Evolutionary conservation across 2,329 filamentous ascomycete genomes (phyloP), one percentile per base, ranked within the genome.

Genomic region (Penicillium sp.): DNA sequence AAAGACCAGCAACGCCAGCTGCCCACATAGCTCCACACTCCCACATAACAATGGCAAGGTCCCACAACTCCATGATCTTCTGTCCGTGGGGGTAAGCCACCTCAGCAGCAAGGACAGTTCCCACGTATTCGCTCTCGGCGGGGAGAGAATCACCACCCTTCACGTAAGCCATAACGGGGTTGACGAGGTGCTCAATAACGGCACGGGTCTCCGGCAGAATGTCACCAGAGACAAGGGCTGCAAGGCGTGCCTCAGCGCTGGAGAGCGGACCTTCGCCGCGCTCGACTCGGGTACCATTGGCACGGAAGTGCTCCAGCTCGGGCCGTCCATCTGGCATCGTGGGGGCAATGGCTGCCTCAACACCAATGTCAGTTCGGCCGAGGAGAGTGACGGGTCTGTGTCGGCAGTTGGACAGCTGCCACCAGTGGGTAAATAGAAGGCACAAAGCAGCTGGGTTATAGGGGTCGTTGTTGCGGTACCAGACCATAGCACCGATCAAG

Each of bases 11-110:
- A 5, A 60, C 46, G 26, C 55, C 58, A 58, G 58, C 52, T 8
- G 31, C 44, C 58, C 58, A 58, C 45, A 60, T 56, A 11, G 56
- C 52, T 1, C 58, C 58, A 22, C 55, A 56, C 43, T 60, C 58
- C 56, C 58, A 60, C 55, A 60, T 60, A 13, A 60, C 29, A 22
- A 60, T 60, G n/a, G 55, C 52, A 37, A 60, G 58, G 14, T 58
- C 58, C 58, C 58, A 60, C 3, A 60, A 22, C 35, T 60, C 58
- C 19, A 56, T 26, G 7, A 60, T 58, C 42, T 60, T 58, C 50
- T 58, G 56, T 1, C 42, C 58, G 2, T 60, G 55, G 7, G 58
- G 58, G 16, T 58, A 60, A 27, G 56, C 56, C 42, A 58, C 6
- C 27, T 58, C 49, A 13, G 58, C 56, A 14, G 55, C 42, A 1